phyloP scores from a whole-genome alignment of 2,329 filamentous ascomycete genomes.

The Fusarium sp. region DNA sequence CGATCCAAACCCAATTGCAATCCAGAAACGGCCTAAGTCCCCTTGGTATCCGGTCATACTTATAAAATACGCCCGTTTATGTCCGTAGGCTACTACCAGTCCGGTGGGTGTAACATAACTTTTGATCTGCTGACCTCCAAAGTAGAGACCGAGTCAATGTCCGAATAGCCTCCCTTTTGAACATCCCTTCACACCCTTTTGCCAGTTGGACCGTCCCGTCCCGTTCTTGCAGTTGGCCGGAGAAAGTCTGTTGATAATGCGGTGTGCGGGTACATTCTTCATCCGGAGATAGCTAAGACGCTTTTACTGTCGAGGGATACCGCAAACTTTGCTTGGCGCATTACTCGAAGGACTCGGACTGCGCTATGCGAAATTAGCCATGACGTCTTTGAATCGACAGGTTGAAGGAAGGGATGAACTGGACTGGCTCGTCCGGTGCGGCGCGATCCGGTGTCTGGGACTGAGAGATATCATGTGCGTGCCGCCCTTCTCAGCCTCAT shows the following conservation, averaged over 20 bases:
- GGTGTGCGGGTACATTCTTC: not conserved
- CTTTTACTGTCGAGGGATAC: slow-evolving; percentile 19
- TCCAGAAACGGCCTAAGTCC: slow-evolving; percentile 9
- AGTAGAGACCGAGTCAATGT: not conserved
- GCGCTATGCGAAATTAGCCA: slow-evolving; percentile 2
- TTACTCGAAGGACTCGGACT: slow-evolving; percentile 12
- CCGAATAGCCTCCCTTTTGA: not conserved
- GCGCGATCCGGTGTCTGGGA: slow-evolving; percentile 37
- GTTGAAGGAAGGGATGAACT: slow-evolving; percentile 17
- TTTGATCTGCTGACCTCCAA: not conserved
- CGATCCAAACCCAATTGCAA: slow-evolving; percentile 1
- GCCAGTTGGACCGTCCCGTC: slow-evolving; percentile 32
- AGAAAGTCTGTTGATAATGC: slow-evolving; percentile 5
- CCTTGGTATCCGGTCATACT: not conserved
- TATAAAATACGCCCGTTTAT: not conserved
- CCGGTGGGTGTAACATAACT: slow-evolving; percentile 4
- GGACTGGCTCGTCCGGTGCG: slow-evolving; percentile 30
- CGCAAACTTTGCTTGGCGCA: slow-evolving; percentile 25
- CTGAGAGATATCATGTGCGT: slow-evolving; percentile 18
- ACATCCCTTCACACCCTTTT: slow-evolving; percentile 9
- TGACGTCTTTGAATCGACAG: slow-evolving; percentile 8
- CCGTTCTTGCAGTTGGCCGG: slow-evolving; percentile 20
- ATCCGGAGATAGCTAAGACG: slow-evolving; percentile 11
- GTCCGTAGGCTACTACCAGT: not conserved
- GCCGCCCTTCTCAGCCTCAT: slow-evolving; percentile 29